Evolutionary conservation across 345 rosid genomes (phyloP), one percentile per base, ranked within the genome.

Genomic region (Linum usitatissimum): DNA sequence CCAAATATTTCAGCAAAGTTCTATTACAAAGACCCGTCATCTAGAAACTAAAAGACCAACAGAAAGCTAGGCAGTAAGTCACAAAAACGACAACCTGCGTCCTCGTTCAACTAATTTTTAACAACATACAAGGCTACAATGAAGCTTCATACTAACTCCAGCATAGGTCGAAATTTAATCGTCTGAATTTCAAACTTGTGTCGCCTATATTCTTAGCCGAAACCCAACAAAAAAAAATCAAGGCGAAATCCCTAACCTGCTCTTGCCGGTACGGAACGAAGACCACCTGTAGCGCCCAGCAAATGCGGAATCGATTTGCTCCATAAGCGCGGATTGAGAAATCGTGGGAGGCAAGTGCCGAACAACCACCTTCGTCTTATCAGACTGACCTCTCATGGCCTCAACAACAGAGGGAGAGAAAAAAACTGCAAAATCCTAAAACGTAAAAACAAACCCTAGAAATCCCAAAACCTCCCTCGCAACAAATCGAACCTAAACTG

Each of bases 291-390:
- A 87, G 38, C 90, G 86, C 8, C 80, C 86, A 10, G 69, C 68
- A 61, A 84, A 82, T 5, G 68, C 77, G 61, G 48, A 57, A 60
- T 80, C 86, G 72, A 87, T 77, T 70, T 77, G 95, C 51, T 78
- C 88, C 75, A 68, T 57, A 13, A 87, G 70, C 80, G 62, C 66
- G 14, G 63, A 69, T 76, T 62, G 76, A 61, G 87, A 73, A 67
- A 84, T 70, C 64, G 76, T 69, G 36, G 88, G 88, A 31, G 95
- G 95, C 78, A 87, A 73, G 76, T 76, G 86, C 60, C 95, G 86
- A 19, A 87, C 73, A 66, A 84, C 88, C 72, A 83, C 90, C 75
- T 84, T 87, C 64, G 83, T 84, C 68, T 83, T 88, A 71, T 84
- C 88, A 71, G 69, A 68, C 65, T 66, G 60, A 30, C 79, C 84